Base-by-base conservation (phyloP, 176 grass and related monocot genomes). In the Thalia dealbata region DNA sequence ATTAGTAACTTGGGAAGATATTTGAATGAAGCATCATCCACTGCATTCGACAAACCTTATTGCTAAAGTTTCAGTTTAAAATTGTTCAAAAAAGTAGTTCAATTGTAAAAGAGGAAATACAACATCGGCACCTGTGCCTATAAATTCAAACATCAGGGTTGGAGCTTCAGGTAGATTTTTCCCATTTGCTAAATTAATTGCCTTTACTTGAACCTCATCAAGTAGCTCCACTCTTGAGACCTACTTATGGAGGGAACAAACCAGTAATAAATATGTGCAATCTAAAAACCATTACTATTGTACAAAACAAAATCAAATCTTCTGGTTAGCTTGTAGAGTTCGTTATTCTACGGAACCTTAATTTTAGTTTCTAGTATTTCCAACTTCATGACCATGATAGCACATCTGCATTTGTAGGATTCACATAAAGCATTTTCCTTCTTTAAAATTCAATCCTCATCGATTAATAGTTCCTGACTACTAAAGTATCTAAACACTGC, bases 141-240 rank as follows among this genome's bases (percentile, higher is more conserved):
- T 86, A 68, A 97, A 97, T 76, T 97, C 95, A 84, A 97, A 97
- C 95, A 97, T 97, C 82, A 97, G 80, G 25, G 95, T 97, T 0
- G 95, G 90, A 55, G 84, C 83, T 88, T 97, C 90, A 78, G 87
- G 85, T 71, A 97, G 84, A n/a, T 50, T 84, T 86, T 93, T 97
- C 71, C 72, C 85, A 84, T 97, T 93, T 54, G 90, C 95, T 29
- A 85, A 64, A 69, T 97, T 97, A 79, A 97, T 97, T 86, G 95
- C 95, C 79, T 82, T 86, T 51, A 97, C 82, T 87, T 97, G 95
- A 88, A 97, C 95, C 80, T 93, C 95, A 78, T 97, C 95, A 72
- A 97, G 79, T 13, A 97, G 84, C 63, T 97, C 95, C 68, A 97
- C 85, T 78, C 95, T 92, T 69, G 90, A 97, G 59, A 92, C 95